Base-by-base conservation (phyloP, 768 basidiomycete genomes). In the Agrocybe pediades region DNA sequence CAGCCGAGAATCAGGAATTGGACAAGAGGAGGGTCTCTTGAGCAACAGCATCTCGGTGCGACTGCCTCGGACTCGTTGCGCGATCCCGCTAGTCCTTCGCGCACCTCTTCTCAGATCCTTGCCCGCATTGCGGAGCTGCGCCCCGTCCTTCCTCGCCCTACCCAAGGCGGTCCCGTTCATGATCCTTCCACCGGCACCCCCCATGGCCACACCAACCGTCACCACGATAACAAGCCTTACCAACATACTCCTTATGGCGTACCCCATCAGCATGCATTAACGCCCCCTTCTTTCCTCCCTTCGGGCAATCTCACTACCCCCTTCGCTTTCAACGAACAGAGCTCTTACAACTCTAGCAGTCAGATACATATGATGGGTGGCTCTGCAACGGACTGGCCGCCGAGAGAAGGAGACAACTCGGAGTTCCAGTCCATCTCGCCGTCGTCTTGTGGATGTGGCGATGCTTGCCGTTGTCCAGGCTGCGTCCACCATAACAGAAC, bases 71-170 rank as follows among this genome's bases (percentile, higher is more conserved):
- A 41, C 48, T 44, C 21, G 27, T 46, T 51, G 46, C 46, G 41
- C 40, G 53, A 54, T 48, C 24, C 24, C 6, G 5, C 15, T 9
- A 24, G 29, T 36, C 42, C 62, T 1, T 59, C 71, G 46, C 59
- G 55, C 56, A 59, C 69, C 4, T 70, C 80, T 21, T 71, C 79
- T 30, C 79, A 84, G 53, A 80, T 85, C 51, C 70, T 83, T 11
- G 81, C 80, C 7, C 83, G 85, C 53, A 81, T 86, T 43, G 79
- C 84, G 7, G 83, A 85, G 59, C 71, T 86, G 51, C 84, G 88
- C 6, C 86, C 87, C 2, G 84, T 90, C 17, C 81, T 88, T 29
- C 89, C 89, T 4, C 83, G 84, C 9, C 85, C 85, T 25, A 62
- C 51, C 9, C 50, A 41, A 11, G 56, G 62, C 25, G 76, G 79